A percentile compares a stretch with the other conserved stretches of the same genome.
Evolutionary conservation across 2,329 filamentous ascomycete species (phyloP).

Genomic region (Metarhizium guizhouense): DNA sequence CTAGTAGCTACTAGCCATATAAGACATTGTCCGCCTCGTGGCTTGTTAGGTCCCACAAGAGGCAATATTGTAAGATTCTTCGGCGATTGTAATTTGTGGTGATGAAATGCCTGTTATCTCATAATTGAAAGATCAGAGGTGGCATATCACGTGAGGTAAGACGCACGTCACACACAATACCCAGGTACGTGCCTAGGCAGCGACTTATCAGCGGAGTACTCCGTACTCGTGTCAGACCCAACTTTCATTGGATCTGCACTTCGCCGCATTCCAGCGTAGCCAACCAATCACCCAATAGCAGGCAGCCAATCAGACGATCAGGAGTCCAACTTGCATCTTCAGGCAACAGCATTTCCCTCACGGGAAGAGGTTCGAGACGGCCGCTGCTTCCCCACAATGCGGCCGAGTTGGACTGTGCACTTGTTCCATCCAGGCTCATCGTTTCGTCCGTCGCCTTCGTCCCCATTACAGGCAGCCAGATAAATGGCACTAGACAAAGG

Average conservation of each 20-base stretch:
- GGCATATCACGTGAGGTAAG: too few species aligned
- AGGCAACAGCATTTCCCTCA: slow-evolving; percentile 11
- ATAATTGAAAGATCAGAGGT: too few species aligned
- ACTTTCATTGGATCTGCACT: not conserved
- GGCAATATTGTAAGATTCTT: too few species aligned
- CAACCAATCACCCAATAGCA: not conserved
- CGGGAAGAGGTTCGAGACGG: not conserved
- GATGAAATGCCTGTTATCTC: too few species aligned
- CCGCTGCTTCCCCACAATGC: slow-evolving; percentile 1
- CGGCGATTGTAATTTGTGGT: too few species aligned
- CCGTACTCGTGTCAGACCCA: not conserved
- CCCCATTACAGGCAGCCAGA: slow-evolving; percentile 7
- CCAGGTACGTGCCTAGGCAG: too few species aligned
- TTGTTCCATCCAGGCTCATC: not conserved
- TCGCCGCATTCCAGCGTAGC: not conserved
- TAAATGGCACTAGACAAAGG: not conserved
- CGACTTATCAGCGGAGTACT: too few species aligned
- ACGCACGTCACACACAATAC: too few species aligned
- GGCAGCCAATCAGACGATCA: slow-evolving; percentile 1
- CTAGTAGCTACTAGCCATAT: not conserved
- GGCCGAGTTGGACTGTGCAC: not conserved
- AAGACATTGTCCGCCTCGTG: too few species aligned
- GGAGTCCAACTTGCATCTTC: not conserved
- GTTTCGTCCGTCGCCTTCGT: not conserved
- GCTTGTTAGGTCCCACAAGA: too few species aligned